Evolutionary conservation across 208 protist genomes (phyloP), one percentile per base, ranked within the genome.

Genomic region (Wallacemonas sp.): DNA sequence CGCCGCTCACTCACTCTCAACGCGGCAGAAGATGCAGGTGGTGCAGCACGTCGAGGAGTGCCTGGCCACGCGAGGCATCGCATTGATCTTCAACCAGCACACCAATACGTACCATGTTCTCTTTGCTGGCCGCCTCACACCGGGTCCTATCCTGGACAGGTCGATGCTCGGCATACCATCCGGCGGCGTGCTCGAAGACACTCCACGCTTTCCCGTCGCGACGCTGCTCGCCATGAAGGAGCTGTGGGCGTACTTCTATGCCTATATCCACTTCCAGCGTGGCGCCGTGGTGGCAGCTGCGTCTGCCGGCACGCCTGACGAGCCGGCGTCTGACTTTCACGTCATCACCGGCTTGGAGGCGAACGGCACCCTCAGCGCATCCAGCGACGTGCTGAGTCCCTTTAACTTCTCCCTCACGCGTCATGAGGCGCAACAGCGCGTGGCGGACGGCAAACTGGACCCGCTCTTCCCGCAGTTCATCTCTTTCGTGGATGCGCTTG

Each of bases 181-280:
- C 21, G 50, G 50, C 9, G 50, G 50, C 21, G 15, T 24, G 32
- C 6, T 41, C 17, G 50, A 57, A 19, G n/a, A 15, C 5, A 19
- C 22, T 5, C 41, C 39, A 26, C 60, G 42, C 12, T 38, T 54
- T 30, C 6, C 26, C 12, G 13, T 17, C 0, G 60, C 42, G 24
- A 33, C 67, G 36, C 50, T 59, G 21, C 33, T 76, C 9, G 60
- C 55, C 12, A 77, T 63, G 48, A 64, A 66, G 12, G 52, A 76
- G 62, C 63, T 89, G 27, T 89, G 82, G 79, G 82, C 78, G 0
- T 89, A 76, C 59, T 89, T 85, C 41, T 85, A 89, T 68, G 79
- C 82, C 10, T 85, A 71, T 45, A 59, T 46, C 48, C 79, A 85
- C 45, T 34, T 68, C 26, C 44, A 6, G 15, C 19, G 21, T 32